A percentile compares a stretch with the other conserved stretches of the same genome.
phyloP scores from a whole-genome alignment of 1,139 yeast genomes.

The Arxiozyma bovina region DNA sequence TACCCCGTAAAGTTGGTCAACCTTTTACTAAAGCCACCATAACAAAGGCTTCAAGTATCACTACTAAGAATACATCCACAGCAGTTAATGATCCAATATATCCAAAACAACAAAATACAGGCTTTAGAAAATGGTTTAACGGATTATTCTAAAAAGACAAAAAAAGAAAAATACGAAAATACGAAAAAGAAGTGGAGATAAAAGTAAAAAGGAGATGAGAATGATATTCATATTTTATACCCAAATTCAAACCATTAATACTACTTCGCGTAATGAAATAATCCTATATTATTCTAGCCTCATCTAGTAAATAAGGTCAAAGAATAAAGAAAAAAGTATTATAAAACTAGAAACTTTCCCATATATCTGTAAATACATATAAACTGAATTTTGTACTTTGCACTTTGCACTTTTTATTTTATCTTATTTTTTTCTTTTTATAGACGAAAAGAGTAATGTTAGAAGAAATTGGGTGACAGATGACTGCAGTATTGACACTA shows the following conservation, averaged over 20 bases:
- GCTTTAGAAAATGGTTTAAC: constrained; percentile 27
- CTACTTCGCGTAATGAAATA: no score
- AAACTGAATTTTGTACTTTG: neutral
- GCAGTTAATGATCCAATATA: neutral
- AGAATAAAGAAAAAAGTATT: no score
- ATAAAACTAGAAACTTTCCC: neutral
- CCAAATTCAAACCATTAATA: no score
- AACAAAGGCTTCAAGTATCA: constrained; percentile 29
- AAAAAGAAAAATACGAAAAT: neutral
- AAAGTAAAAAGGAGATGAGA: neutral
- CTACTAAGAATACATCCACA: constrained; percentile 29
- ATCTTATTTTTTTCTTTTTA: no score
- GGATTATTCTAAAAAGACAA: constrained; percentile 18
- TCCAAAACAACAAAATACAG: constrained; percentile 15
- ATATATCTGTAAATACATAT: neutral
- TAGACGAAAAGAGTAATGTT: no score
- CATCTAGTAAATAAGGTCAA: neutral
- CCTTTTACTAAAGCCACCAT: neutral
- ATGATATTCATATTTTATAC: no score
- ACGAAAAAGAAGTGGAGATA: neutral
- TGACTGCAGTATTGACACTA: no score
- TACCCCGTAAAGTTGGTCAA: constrained; percentile 41
- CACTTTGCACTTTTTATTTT: no score
- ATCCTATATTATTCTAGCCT: no score
- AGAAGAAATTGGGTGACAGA: no score